Evolutionary conservation across 2,329 filamentous ascomycete genomes (phyloP).

Genomic region (Fusarium sp.): DNA sequence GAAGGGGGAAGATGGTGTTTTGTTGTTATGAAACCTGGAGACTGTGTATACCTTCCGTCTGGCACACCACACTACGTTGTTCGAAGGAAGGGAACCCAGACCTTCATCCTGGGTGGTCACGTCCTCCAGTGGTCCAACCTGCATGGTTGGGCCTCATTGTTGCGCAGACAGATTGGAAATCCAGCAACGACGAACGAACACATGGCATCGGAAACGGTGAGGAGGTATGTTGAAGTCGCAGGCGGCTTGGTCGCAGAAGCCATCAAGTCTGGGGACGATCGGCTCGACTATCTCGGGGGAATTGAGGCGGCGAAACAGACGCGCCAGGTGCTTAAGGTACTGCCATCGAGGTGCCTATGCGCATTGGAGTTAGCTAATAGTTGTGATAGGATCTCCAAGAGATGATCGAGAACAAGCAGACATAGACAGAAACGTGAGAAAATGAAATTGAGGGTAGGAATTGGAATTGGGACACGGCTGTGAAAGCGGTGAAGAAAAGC

Average conservation of each 20-base stretch:
- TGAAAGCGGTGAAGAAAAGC: background rate
- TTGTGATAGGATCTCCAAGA: background rate
- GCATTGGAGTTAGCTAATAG: background rate
- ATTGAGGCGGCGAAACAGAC: slow-evolving; percentile 18
- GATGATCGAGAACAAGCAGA: background rate
- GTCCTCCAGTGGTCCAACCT: background rate
- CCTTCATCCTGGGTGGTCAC: background rate
- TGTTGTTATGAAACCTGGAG: background rate
- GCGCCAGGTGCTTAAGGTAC: slow-evolving; percentile 45
- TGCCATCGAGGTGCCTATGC: background rate
- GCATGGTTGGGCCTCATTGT: background rate
- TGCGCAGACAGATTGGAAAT: background rate
- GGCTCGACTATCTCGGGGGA: background rate
- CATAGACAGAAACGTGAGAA: too few species aligned
- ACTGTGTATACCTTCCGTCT: background rate
- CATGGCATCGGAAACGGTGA: background rate
- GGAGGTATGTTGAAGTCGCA: background rate
- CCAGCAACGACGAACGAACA: background rate
- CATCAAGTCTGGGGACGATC: background rate
- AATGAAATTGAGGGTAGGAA: too few species aligned
- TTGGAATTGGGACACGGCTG: background rate
- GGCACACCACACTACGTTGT: background rate
- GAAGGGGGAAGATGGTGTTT: background rate
- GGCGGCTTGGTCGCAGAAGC: background rate
- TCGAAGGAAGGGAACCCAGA: background rate